A percentile compares a stretch with the other conserved stretches of the same genome.
Conservation (phyloP, 2,329 filamentous ascomycete genomes). For the Dendryphion nanum region DNA sequence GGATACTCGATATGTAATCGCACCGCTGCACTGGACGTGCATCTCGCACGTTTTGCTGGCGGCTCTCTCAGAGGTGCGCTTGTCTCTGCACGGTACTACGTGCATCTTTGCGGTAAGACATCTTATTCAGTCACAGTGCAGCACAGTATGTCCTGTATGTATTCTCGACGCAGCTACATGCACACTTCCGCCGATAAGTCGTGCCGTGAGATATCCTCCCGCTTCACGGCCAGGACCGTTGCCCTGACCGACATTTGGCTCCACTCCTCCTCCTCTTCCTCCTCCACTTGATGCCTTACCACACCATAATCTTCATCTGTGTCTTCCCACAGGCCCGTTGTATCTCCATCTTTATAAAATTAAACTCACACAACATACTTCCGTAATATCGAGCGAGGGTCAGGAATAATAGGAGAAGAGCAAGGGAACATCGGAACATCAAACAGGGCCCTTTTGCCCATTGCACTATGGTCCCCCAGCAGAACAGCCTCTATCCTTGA, state of each 20-base stretch:
- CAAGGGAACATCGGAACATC: neutral
- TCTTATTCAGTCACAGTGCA: slow-evolving; percentile 10
- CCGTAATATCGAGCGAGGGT: neutral
- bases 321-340: no score
- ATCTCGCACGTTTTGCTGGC: slow-evolving; percentile 7
- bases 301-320: neutral
- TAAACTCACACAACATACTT: neutral
- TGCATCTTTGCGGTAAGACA: slow-evolving; percentile 7
- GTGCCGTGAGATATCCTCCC: slow-evolving; percentile 1
- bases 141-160: slow-evolving; percentile 6
- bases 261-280: neutral
- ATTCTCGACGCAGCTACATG: neutral
- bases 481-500: slow-evolving; percentile 8
- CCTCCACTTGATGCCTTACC: neutral
- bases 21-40: neutral
- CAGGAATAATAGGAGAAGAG: neutral
- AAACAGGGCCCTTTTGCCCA: neutral
- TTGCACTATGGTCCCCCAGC: neutral
- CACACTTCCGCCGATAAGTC: slow-evolving; percentile 3
- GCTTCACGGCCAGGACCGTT: neutral
- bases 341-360: neutral
- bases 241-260: neutral
- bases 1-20: neutral
- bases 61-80: slow-evolving; percentile 8
- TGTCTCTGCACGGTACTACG: slow-evolving; percentile 2